Evolutionary conservation across 208 protist genomes (phyloP).

Genomic region (Borovskyia barvae): DNA sequence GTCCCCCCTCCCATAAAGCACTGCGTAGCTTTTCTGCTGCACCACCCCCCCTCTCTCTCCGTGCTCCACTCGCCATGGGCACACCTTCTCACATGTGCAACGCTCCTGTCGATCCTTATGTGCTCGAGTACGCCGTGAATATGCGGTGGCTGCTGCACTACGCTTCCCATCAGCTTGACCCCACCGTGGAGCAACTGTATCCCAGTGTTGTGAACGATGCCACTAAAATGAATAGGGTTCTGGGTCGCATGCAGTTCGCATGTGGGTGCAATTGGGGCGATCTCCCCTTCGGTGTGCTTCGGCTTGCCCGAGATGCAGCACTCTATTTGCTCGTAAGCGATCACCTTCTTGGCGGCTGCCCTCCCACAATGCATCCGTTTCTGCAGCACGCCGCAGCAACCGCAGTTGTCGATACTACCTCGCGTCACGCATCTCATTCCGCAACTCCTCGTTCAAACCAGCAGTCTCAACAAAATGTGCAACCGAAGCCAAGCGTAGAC

Average conservation of each 20-base stretch:
- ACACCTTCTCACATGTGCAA: neutral
- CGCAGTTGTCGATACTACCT: too few relatives aligned
- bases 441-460: too few relatives aligned
- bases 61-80: neutral
- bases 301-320: slow-evolving; percentile 37
- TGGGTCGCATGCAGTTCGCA: slow-evolving; percentile 23
- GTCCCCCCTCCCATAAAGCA: neutral
- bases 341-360: slow-evolving; percentile 57
- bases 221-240: slow-evolving; percentile 14
- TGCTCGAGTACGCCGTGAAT: slow-evolving; percentile 72
- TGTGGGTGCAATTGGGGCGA: slow-evolving; percentile 26
- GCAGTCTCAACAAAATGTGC: too few relatives aligned
- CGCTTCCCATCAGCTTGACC: slow-evolving; percentile 34
- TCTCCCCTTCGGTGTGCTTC: slow-evolving; percentile 41
- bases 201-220: slow-evolving; percentile 20
- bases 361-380: slow-evolving; percentile 78
- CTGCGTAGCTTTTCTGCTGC: neutral
- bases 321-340: slow-evolving; percentile 77
- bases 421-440: too few relatives aligned
- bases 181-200: slow-evolving; percentile 51
- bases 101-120: slow-evolving; percentile 19
- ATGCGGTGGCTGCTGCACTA: slow-evolving; percentile 67
- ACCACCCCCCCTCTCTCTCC: neutral
- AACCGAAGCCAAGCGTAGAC: too few relatives aligned
- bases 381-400: slow-evolving; percentile 19